Base-by-base conservation (phyloP, 441 rosid species). In the Erodium moschatum region DNA sequence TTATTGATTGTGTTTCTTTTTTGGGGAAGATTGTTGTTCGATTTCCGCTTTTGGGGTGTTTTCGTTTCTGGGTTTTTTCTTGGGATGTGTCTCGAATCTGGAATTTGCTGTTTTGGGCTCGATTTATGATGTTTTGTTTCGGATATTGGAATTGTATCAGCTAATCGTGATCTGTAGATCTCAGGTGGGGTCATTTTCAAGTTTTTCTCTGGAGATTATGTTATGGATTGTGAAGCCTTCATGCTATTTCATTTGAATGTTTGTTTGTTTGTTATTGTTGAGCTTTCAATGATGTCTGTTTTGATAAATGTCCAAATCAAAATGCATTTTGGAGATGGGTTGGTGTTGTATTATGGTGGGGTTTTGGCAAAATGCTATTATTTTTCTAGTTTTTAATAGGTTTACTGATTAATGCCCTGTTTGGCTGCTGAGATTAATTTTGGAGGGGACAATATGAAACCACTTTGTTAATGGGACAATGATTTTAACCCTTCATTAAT, bases 171-270 rank as follows among this genome's bases (percentile, higher is more conserved):
- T 78, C 69, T 69, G 77, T 70, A 78, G 88, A 89, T 87, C 83
- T 76, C 78, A 67, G 69, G 67, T 77, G 35, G 21, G 81, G 87
- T 83, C 81, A 70, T 81, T 83, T 81, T 76, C 77, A 31, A 6
- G 33, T 65, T 20, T 35, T 44, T 69, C 3, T 24, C 2, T 24
- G 38, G 38, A 3, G 38, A 33, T 33, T 33, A 3, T 33, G 38
- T 33, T 3, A 33, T 33, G 62, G 16, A n/a, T 56, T 56, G 16
- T 50, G 24, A 56, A 9, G 62, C 6, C 16, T 56, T 18, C 18
- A 16, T 56, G 61, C 11, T 35, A 50, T 38, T 38, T 31, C 31
- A 20, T 66, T 65, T 48, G 15, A 63, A 66, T n/a, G n/a, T n/a
- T n/a, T 60, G 63, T 58, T 71, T 8, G 15, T 72, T 64, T 64